These are phyloP conservation scores for Diaporthe ilicicola DNA, from an alignment of 2,329 filamentous ascomycete species.

Conservation along the genomic window DNA sequence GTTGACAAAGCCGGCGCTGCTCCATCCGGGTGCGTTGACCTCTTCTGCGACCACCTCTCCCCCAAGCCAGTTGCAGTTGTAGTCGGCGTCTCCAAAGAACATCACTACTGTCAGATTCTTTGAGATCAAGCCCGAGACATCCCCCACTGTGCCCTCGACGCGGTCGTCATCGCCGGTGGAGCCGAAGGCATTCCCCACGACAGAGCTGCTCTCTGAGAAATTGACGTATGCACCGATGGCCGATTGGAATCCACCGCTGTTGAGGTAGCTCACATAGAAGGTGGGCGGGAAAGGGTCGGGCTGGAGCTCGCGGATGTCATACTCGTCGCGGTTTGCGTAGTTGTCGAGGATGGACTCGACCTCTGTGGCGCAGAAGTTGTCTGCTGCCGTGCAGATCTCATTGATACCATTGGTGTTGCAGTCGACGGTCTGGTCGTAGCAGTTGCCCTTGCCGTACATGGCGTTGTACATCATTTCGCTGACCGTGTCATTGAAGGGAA, in stretches of 20 bases:
- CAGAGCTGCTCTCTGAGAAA: conserved; percentile 36
- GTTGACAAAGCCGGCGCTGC: conserved; percentile 41
- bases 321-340: conserved; percentile 63
- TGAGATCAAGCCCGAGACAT: conserved; percentile 13
- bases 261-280: conserved; percentile 66
- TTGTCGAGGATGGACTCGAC: conserved; percentile 62
- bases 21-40: conserved; percentile 40
- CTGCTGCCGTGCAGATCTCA: conserved; percentile 60
- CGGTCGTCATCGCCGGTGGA: conserved; percentile 30
- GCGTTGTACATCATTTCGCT: conserved; percentile 64
- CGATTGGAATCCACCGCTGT: conserved; percentile 50
- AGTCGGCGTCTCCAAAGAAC: conserved; percentile 31
- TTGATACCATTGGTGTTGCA: conserved; percentile 62
- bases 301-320: conserved; percentile 64
- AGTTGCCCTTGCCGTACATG: conserved; percentile 68
- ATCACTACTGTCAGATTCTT: conserved; percentile 26
- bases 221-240: conserved; percentile 38
- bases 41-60: conserved; percentile 26
- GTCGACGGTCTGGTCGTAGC: conserved; percentile 62
- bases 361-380: conserved; percentile 62
- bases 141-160: conserved; percentile 23
- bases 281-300: conserved; percentile 66
- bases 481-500: conserved; percentile 58
- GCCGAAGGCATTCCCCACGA: conserved; percentile 21
- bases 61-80: conserved; percentile 32